Evolutionary conservation across 2,329 filamentous ascomycete genomes (phyloP), one percentile per base, ranked within the genome.

Genomic region (Conoideocrella luteorostrata): DNA sequence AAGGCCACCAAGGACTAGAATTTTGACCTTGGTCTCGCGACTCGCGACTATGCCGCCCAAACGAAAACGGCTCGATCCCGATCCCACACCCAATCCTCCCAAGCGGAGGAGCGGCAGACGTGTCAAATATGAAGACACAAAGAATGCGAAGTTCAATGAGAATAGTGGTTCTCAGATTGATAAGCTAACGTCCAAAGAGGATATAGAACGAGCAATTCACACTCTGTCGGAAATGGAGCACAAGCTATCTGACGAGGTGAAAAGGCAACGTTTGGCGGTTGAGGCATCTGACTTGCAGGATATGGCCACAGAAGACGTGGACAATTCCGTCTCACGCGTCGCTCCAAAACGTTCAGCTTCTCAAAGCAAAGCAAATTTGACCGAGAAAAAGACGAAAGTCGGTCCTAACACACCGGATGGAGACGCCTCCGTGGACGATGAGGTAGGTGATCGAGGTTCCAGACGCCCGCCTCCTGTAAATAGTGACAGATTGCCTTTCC

Each of bases 401-500:
- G 46, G 35, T n/a, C 17, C 28, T 17, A n/a, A 39, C 5, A 21
- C n/a, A 7, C 18, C 15, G 3, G 39, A 28, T 6, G 35, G 45
- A 15, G 17, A 18, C 22, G 13, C 18, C 15, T 5, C 23, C 5
- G 4, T 37, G 40, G 46, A 37, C 5, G 43, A 39, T 20, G 43
- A 43, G 30, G 30, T 13, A 24, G 46, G 53, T 1, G 62, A 68
- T 10, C 60, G 66, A n/a, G 66, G 64, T 1, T 65, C 68, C 3
- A 60, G 53, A 39, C 72, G 88, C 44, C 77, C 84, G 11, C 88
- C 88, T 6, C 79, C 89, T 0, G 80, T 95, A 13, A 86, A 96
- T 56, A 95, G 88, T 58, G 78, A 78, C 50, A 87, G 83, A 56
- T 71, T 96, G 17, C 91, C 91, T 20, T 63, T 96, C 18, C 91